Percentiles rank a stretch among this genome's conserved stretches.
Evolutionary conservation across 108 stramenopile genomes (phyloP).

Genomic region (Aurantiochytrium sp.): DNA sequence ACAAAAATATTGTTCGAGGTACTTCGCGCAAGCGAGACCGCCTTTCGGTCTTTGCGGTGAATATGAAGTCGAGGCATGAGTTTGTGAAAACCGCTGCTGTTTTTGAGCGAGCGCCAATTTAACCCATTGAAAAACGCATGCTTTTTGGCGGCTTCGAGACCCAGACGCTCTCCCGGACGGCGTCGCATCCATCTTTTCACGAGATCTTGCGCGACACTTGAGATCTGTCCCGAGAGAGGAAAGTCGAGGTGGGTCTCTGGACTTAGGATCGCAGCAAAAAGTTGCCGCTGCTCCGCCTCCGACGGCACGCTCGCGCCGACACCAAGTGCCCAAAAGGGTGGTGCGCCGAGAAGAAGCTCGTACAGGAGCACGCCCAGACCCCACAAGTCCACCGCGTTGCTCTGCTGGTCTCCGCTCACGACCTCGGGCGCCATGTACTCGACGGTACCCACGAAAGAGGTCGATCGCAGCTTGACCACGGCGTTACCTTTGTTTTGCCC

Average conservation of each 20-base stretch:
- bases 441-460: conserved; percentile 92
- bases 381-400: conserved; percentile 96
- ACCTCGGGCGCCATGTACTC: conserved; percentile 99
- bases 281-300: conserved; percentile 78
- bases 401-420: conserved; percentile 74
- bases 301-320: neutral
- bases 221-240: neutral
- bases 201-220: neutral
- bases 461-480: conserved; percentile 21
- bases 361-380: conserved; percentile 83
- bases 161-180: neutral
- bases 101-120: conserved; percentile 74
- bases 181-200: neutral
- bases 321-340: conserved; percentile 93
- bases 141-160: conserved; percentile 60
- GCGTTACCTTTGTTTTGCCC: conserved; percentile 18
- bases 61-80: neutral
- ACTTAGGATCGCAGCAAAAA: conserved; percentile 88
- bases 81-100: conserved; percentile 14
- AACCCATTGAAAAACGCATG: conserved; percentile 78
- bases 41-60: neutral
- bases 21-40: neutral
- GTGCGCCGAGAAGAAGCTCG: conserved; percentile 93
- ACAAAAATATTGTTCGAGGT: conserved; percentile 7
- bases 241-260: conserved; percentile 33